Evolutionary conservation across 805 yeast species (phyloP), one percentile per base, ranked within the genome.

Genomic region (Schwanniomyces polymorphus): DNA sequence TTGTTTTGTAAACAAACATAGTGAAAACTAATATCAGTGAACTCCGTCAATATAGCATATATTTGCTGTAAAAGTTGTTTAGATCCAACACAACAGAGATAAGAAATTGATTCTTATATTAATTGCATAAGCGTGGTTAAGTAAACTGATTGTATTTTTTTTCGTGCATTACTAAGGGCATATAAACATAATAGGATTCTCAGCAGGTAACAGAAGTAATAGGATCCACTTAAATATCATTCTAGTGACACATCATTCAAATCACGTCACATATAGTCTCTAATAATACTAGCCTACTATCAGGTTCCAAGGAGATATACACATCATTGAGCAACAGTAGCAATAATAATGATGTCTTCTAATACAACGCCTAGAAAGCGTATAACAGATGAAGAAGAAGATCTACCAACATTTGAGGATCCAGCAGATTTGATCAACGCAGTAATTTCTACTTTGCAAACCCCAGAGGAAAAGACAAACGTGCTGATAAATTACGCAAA

Each of bases 401-500:
- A 65, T 14, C 55, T 60, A n/a, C 72, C 75, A 18, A 46, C 57
- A 11, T 79, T 79, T 50, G 83, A 80, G 28, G 86, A 83, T 60
- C 82, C 83, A 2, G 74, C 73, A 35, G 90, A 86, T 41, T 69
- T 86, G 46, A 80, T 87, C 41, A 86, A 89, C 61, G 84, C 85
- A 16, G 88, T 91, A 17, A 87, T 90, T 27, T 76, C 88, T 21
- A 76, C 81, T 9, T 74, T 94, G 46, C 76, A 80, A 10, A 72
- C 77, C 10, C 97, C 98, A 0, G 84, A 83, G 23, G 88, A 87
- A 37, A 66, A 61, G 43, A 90, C 97, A 1, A 80, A 81, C 52
- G 98, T 91, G 5, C 81, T 96, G 10, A 72, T 70, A 41, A 78
- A 72, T 23, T 88, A 80, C 62, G 82, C 92, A 46, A 94, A 94